Evolutionary conservation across 495 filamentous ascomycete species (phyloP).

Genomic region (Neurospora sp.): DNA sequence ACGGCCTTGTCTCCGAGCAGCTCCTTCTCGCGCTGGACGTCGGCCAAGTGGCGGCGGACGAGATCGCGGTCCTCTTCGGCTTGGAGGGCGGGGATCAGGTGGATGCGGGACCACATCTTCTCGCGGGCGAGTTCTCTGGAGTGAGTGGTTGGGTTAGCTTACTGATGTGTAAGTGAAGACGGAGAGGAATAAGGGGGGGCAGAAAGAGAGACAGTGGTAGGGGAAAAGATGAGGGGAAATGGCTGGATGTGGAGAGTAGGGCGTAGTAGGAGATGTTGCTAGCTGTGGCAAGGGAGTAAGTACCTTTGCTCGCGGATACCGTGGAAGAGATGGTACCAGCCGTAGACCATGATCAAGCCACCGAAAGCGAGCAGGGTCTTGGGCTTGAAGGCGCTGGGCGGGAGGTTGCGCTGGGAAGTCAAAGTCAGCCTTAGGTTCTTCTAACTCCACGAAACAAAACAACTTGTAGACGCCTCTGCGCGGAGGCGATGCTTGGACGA

Average conservation of each 20-base stretch:
- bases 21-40: slow-evolving; percentile 82
- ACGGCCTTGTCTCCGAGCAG: slow-evolving; percentile 63
- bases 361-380: slow-evolving; percentile 62
- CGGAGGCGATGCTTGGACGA: neutral
- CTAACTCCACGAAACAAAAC: neutral
- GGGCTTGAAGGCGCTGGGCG: slow-evolving; percentile 75
- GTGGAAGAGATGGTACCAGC: slow-evolving; percentile 71
- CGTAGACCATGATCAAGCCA: slow-evolving; percentile 70
- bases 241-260: too few relatives aligned
- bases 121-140: slow-evolving; percentile 83
- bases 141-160: neutral
- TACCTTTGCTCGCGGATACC: slow-evolving; percentile 85
- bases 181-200: neutral
- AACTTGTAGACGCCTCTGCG: neutral
- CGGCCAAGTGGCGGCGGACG: slow-evolving; percentile 73
- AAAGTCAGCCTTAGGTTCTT: slow-evolving; percentile 1
- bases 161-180: neutral
- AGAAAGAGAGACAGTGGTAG: neutral
- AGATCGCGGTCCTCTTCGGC: slow-evolving; percentile 94
- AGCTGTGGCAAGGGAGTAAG: slow-evolving; percentile 16
- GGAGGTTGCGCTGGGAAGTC: slow-evolving; percentile 68
- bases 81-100: slow-evolving; percentile 85
- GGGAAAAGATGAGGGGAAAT: neutral
- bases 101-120: slow-evolving; percentile 94
- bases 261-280: too few relatives aligned